A percentile compares a stretch with the other conserved stretches of the same genome.
Evolutionary conservation across 2,329 filamentous ascomycete species (phyloP).

Genomic region (Sporothrix brunneoviolacea): DNA sequence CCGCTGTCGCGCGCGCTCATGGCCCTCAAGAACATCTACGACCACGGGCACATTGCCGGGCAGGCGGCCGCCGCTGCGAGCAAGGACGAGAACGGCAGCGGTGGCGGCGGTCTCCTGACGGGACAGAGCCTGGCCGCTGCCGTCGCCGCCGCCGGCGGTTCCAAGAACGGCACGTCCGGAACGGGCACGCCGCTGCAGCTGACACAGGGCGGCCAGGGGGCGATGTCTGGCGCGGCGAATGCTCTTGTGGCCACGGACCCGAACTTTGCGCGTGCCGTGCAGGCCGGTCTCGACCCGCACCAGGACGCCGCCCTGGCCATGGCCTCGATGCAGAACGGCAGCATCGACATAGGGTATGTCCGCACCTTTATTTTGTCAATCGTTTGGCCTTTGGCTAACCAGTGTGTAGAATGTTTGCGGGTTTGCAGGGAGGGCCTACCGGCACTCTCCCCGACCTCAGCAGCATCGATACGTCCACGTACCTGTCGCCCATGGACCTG

Average conservation of each 20-base stretch:
- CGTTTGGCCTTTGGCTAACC: not conserved
- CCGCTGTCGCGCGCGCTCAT: constrained; percentile 55
- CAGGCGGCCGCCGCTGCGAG: constrained; percentile 23
- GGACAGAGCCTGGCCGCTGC: no score
- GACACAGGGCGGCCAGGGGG: constrained; percentile 22
- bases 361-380: not conserved
- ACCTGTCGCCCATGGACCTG: constrained; percentile 61
- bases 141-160: not conserved
- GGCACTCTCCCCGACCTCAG: constrained; percentile 39
- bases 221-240: not conserved
- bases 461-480: constrained; percentile 47
- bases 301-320: constrained; percentile 58
- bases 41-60: constrained; percentile 53
- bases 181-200: constrained; percentile 38
- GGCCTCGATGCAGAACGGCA: constrained; percentile 58
- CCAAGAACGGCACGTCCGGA: constrained; percentile 21
- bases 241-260: not conserved
- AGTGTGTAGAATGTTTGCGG: constrained; percentile 21
- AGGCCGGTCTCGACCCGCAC: constrained; percentile 41
- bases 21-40: constrained; percentile 59
- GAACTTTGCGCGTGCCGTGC: constrained; percentile 8
- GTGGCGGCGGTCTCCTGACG: no score
- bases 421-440: constrained; percentile 27
- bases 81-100: constrained; percentile 39
- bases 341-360: constrained; percentile 16